Percentiles rank a stretch among this genome's conserved stretches.
phyloP scores from a whole-genome alignment of 495 filamentous ascomycete genomes.

The Daldinia decipiens region DNA sequence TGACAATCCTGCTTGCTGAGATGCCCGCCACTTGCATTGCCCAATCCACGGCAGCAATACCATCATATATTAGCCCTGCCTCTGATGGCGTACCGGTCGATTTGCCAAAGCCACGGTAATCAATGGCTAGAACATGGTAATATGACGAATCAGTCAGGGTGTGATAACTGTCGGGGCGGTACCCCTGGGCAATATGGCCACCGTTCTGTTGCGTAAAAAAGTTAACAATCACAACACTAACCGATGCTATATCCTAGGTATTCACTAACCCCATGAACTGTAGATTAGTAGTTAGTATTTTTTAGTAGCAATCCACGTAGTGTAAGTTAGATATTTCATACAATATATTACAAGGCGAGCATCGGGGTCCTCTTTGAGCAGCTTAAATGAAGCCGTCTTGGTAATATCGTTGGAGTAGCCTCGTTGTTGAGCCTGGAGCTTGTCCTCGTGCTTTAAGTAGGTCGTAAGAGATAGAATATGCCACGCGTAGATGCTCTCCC shows the following conservation, averaged over 20 bases:
- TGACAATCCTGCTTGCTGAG: slow-evolving; percentile 74
- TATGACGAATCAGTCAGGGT: slow-evolving; percentile 66
- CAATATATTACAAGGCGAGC: slow-evolving; percentile 69
- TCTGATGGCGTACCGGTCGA: slow-evolving; percentile 85
- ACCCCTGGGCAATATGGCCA: slow-evolving; percentile 71
- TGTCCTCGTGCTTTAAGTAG: slow-evolving; percentile 66
- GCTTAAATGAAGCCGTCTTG: slow-evolving; percentile 63
- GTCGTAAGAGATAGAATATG: slow-evolving; percentile 74
- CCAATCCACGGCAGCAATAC: slow-evolving; percentile 75
- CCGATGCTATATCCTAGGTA: no score
- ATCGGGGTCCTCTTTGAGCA: slow-evolving; percentile 71
- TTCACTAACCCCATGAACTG: slow-evolving; percentile 58
- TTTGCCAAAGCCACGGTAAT: slow-evolving; percentile 90
- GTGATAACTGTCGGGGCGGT: slow-evolving; percentile 70
- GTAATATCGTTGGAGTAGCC: slow-evolving; percentile 66
- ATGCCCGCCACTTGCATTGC: slow-evolving; percentile 71
- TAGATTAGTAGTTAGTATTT: slow-evolving; percentile 11
- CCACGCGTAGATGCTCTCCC: slow-evolving; percentile 73
- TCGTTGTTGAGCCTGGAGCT: slow-evolving; percentile 59
- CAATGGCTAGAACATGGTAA: slow-evolving; percentile 71
- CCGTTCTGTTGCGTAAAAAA: slow-evolving; percentile 55
- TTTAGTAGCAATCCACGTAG: background rate
- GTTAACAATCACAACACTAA: slow-evolving; percentile 10
- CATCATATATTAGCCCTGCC: slow-evolving; percentile 82
- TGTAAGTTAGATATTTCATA: slow-evolving; percentile 32